Percentiles rank a stretch among this genome's conserved stretches.
These are phyloP conservation scores for Melanomma pulvis-pyrius DNA, from an alignment of 495 filamentous ascomycete species.

Conservation along the genomic window DNA sequence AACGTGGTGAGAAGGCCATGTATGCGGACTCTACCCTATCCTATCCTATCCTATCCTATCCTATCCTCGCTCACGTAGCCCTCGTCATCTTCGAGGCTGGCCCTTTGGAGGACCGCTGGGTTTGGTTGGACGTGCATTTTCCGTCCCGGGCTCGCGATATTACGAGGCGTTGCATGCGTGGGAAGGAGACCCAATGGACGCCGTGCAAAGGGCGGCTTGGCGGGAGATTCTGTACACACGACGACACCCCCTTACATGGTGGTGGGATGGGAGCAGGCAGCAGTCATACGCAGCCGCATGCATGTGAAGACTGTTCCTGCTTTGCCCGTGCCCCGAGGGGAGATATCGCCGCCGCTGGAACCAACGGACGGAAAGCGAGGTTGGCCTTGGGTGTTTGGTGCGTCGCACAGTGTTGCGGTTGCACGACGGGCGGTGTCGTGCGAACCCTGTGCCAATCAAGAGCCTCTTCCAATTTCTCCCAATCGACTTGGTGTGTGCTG, in stretches of 20 bases:
- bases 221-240: conserved; percentile 1
- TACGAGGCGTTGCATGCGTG: conserved; percentile 11
- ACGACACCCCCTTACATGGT: conserved; percentile 9
- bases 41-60: background rate
- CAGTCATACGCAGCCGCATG: conserved; percentile 12
- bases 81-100: background rate
- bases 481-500: background rate
- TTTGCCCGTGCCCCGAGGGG: background rate
- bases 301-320: conserved; percentile 27
- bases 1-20: background rate
- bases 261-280: conserved; percentile 15
- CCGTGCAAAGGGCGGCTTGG: background rate
- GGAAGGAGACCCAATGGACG: conserved; percentile 3
- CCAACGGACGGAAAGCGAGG: conserved; percentile 22
- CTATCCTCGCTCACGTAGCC: background rate
- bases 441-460: too few species aligned
- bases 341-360: background rate
- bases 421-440: conserved; percentile 17
- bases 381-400: background rate
- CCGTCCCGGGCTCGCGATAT: conserved; percentile 9
- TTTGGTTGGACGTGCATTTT: conserved; percentile 15
- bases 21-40: background rate
- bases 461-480: conserved; percentile 16
- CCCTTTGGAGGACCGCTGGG: background rate
- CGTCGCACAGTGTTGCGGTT: conserved; percentile 20